Conservation (phyloP, 179 eudicot genomes). For the Beta corolliflora region DNA sequence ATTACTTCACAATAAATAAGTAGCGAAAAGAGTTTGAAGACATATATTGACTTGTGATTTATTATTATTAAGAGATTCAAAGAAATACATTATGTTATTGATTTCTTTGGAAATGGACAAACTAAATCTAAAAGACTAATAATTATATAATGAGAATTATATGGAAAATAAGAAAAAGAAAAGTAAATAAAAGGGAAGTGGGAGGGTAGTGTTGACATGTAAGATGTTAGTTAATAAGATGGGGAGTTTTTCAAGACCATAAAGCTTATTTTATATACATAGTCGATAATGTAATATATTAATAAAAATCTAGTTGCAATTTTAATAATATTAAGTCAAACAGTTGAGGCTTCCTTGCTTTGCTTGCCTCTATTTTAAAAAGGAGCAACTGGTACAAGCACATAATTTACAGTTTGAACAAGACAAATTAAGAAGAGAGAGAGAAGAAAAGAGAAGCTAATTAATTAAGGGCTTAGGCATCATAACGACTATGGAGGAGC, state of each 20-base stretch:
- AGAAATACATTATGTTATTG: background rate
- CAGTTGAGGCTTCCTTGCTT: constrained; percentile 18
- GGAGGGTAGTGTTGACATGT: background rate
- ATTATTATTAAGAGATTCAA: too few relatives aligned
- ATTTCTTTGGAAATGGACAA: background rate
- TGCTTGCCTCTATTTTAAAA: constrained; percentile 18
- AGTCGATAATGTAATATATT: constrained; percentile 2
- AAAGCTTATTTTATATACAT: background rate
- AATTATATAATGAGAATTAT: background rate
- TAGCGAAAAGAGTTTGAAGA: too few relatives aligned
- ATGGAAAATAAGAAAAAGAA: background rate
- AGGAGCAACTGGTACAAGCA: background rate
- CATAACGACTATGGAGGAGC: constrained; percentile 5
- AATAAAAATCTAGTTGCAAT: constrained; percentile 10
- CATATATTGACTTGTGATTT: too few relatives aligned
- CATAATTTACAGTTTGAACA: constrained; percentile 14
- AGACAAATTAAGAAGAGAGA: too few relatives aligned
- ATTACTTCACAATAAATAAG: too few relatives aligned
- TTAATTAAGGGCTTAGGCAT: background rate
- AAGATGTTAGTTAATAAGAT: background rate
- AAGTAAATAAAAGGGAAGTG: background rate
- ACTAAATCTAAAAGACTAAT: too few relatives aligned
- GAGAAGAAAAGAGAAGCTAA: background rate
- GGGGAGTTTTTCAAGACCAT: constrained; percentile 6
- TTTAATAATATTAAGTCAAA: constrained; percentile 18